Conservation (phyloP, 202 grass and related monocot species). For the Eragrostis tef region DNA sequence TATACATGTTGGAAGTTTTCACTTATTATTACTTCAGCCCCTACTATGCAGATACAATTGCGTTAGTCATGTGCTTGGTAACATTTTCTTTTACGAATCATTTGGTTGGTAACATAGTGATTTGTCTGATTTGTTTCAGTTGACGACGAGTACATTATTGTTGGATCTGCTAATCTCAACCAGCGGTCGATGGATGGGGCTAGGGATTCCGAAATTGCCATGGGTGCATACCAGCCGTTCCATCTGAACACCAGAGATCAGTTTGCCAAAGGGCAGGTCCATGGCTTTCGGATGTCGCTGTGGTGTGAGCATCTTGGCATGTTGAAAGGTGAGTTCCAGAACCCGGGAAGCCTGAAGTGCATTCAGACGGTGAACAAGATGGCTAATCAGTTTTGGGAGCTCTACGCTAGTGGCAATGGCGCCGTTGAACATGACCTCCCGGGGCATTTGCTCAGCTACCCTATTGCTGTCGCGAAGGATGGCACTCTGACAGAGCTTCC, state of each 20-base stretch:
- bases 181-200: background rate
- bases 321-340: background rate
- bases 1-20: no score
- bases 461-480: background rate
- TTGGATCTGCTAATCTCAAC: constrained; percentile 16
- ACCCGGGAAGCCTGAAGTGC: background rate
- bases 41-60: no score
- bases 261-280: background rate
- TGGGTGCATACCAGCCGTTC: constrained; percentile 5
- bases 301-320: background rate
- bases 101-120: no score
- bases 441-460: background rate
- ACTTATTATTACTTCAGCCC: no score
- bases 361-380: background rate
- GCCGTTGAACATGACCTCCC: background rate
- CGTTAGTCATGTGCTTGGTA: no score
- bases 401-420: background rate
- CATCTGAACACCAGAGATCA: background rate
- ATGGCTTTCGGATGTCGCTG: constrained; percentile 12
- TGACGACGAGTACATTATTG: constrained; percentile 8
- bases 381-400: background rate
- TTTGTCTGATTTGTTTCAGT: background rate
- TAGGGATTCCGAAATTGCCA: background rate
- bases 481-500: background rate
- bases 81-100: no score